Evolutionary conservation across 352 stramenopile species (phyloP), one percentile per base, ranked within the genome.

Genomic region (Pythium diclinum): DNA sequence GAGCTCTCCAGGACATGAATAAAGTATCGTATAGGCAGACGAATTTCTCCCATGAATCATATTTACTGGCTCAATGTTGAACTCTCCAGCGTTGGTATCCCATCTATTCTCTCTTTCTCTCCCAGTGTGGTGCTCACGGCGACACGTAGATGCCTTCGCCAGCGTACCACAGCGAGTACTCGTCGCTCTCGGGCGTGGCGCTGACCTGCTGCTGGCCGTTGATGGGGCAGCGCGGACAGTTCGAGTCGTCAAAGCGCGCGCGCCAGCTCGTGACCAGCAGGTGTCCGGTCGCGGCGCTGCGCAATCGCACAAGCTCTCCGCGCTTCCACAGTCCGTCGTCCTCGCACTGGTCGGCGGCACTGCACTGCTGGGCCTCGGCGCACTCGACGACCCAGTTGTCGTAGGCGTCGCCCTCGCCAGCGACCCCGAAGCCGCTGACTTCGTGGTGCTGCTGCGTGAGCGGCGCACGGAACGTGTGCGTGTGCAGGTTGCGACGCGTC

Each of bases 141-240:
- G 61, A 61, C 54, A 91, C 73, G 79, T 94, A 94, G 58, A 94
- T 91, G 44, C 86, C 86, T 58, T 94, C 86, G 52, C 74, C 84
- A 34, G 86, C 86, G 46, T 89, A 92, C 86, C 86, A 94, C 28
- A 91, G 63, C 54, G 82, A 83, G 55, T 72, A 66, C 36, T 83
- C 79, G n/a, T 70, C 65, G 54, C 74, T 78, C 16, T 74, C 68
- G n/a, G 73, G 63, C 34, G 61, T 80, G 0, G 78, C 78, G 62
- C 82, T 92, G 44, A 94, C 86, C 73, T 94, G 82, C 66, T 94
- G 86, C 69, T 94, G 86, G 19, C 86, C 86, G 63, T 92, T 91
- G 68, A 94, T 94, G 51, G 86, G 86, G 59, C 86, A 94, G 28
- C 72, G 76, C 17, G 84, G 84, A 52, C 86, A 94, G 68, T 94